Conservation (phyloP, 495 filamentous ascomycete species). For the Sphaerosporella brunnea region DNA sequence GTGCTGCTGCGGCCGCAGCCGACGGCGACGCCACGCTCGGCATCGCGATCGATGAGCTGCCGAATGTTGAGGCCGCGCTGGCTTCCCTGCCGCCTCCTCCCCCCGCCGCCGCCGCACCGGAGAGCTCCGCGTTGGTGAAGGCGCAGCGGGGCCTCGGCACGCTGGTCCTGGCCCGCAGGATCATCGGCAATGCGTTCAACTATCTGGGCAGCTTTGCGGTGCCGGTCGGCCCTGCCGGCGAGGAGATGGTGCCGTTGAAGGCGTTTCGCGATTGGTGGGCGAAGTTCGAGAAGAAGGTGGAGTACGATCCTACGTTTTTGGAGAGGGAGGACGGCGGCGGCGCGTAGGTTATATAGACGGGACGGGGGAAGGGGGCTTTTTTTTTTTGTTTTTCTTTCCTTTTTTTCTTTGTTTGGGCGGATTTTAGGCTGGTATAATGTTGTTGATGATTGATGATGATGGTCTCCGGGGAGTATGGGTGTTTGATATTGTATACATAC, state of each 20-base stretch:
- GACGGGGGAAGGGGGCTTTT: too few species aligned
- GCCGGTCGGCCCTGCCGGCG: constrained; percentile 34
- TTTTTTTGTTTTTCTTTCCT: too few species aligned
- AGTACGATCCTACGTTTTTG: constrained; percentile 73
- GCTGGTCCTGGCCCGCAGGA: constrained; percentile 68
- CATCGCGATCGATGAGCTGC: constrained; percentile 60
- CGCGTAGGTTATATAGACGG: too few species aligned
- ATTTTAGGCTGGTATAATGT: too few species aligned
- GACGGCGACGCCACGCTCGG: constrained; percentile 47
- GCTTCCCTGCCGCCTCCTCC: too few species aligned
- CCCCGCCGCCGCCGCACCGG: constrained; percentile 29
- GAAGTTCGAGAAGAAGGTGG: constrained; percentile 82
- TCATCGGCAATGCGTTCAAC: constrained; percentile 95
- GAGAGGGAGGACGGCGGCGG: constrained; percentile 74
- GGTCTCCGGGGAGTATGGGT: too few species aligned
- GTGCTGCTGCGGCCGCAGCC: constrained; percentile 4
- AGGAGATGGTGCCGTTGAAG: constrained; percentile 75
- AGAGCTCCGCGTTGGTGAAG: constrained; percentile 13
- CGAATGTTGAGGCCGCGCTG: constrained; percentile 51
- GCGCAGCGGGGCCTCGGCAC: constrained; percentile 33
- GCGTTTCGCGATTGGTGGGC: constrained; percentile 93
- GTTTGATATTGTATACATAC: too few species aligned
- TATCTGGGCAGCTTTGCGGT: constrained; percentile 77
- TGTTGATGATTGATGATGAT: too few species aligned
- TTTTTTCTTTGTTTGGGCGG: too few species aligned